Evolutionary conservation across 106 monocot genomes (phyloP).

Genomic region (Triglochin maritima): DNA sequence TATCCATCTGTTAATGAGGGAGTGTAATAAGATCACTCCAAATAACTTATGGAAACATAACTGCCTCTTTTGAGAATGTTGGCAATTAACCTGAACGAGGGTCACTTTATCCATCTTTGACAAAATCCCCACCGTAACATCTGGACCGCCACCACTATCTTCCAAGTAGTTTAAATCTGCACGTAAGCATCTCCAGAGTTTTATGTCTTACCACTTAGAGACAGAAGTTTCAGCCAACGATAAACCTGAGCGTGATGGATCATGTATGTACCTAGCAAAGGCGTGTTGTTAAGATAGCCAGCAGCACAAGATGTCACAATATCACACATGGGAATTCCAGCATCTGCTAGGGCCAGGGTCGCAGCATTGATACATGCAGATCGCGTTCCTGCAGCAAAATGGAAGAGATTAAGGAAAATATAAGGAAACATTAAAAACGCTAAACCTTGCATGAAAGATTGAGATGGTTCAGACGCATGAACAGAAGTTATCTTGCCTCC

Average conservation of each 20-base stretch:
- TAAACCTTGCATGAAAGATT: too few species aligned
- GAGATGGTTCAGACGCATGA: background rate
- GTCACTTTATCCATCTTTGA: constrained; percentile 86
- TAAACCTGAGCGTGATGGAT: too few species aligned
- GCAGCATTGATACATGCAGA: constrained; percentile 99
- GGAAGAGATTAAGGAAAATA: background rate
- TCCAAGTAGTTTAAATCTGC: constrained; percentile 89
- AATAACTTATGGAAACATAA: too few species aligned
- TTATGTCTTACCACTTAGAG: background rate
- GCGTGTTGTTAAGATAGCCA: constrained; percentile 73
- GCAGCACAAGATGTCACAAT: constrained; percentile 87
- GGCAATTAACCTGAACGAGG: constrained; percentile 65
- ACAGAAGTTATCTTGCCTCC: constrained; percentile 38
- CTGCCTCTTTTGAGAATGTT: background rate
- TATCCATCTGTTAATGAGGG: constrained; percentile 40
- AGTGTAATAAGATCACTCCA: background rate
- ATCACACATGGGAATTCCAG: constrained; percentile 95
- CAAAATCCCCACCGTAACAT: constrained; percentile 89
- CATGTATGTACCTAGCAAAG: constrained; percentile 56
- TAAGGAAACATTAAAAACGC: background rate
- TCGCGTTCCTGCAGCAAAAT: constrained; percentile 49
- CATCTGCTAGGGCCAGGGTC: constrained; percentile 92
- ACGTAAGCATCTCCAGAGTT: background rate
- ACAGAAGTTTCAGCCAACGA: too few species aligned
- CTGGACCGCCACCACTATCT: constrained; percentile 94